These are phyloP conservation scores for Penicillium sp. DNA, from an alignment of 2,329 filamentous ascomycete species.

Conservation along the genomic window DNA sequence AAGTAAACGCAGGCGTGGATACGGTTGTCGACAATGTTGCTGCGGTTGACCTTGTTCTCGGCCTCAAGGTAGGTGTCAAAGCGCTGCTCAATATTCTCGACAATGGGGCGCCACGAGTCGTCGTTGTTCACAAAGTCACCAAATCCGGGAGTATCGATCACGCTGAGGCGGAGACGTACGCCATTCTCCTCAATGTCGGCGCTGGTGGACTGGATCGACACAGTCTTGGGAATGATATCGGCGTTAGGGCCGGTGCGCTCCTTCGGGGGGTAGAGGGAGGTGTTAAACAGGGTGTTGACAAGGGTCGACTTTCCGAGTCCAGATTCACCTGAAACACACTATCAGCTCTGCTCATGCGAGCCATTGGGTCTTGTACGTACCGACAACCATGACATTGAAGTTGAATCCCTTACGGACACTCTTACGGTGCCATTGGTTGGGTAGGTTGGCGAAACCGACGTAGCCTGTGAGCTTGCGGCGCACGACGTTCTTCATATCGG, in stretches of 20 bases:
- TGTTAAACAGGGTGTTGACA: slow-evolving; percentile 99
- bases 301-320: slow-evolving; percentile 98
- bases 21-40: slow-evolving; percentile 99
- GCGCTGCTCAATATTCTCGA: slow-evolving; percentile 99
- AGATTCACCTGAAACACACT: slow-evolving; percentile 71
- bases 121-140: slow-evolving; percentile 99
- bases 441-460: slow-evolving; percentile 96
- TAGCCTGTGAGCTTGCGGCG: slow-evolving; percentile 97
- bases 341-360: slow-evolving; percentile 1
- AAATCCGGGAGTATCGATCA: slow-evolving; percentile 96
- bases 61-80: slow-evolving; percentile 98
- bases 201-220: slow-evolving; percentile 89
- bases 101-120: slow-evolving; percentile 97
- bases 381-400: slow-evolving; percentile 99
- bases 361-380: slow-evolving; percentile 55
- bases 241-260: slow-evolving; percentile 96
- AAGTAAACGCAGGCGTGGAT: slow-evolving; percentile 99
- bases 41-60: slow-evolving; percentile 99
- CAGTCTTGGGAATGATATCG: slow-evolving; percentile 98
- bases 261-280: slow-evolving; percentile 95
- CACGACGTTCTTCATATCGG: slow-evolving; percentile 88
- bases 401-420: slow-evolving; percentile 99
- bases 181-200: slow-evolving; percentile 98
- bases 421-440: slow-evolving; percentile 99
- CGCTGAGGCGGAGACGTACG: slow-evolving; percentile 89